Percentiles rank a stretch among this genome's conserved stretches.
Conservation (phyloP, 352 stramenopile genomes). For the Phytophthora uliginosa region DNA sequence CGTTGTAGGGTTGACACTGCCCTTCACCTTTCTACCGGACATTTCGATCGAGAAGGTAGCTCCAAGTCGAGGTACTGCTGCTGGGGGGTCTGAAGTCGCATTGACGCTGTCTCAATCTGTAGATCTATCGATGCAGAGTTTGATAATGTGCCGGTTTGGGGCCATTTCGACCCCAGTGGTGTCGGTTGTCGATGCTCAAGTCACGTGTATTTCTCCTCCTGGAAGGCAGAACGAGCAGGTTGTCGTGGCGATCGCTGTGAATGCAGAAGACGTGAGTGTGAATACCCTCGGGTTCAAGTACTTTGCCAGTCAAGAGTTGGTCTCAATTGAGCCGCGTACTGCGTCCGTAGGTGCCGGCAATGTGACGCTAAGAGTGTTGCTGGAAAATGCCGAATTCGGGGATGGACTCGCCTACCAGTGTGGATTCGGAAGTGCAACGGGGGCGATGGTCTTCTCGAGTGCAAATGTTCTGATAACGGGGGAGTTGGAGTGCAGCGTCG, state of each 20-base stretch:
- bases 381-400: slow-evolving; percentile 26
- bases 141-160: slow-evolving; percentile 46
- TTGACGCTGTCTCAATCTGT: slow-evolving; percentile 36
- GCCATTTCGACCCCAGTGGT: slow-evolving; percentile 11
- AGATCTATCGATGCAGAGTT: slow-evolving; percentile 2
- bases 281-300: slow-evolving; percentile 36
- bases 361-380: slow-evolving; percentile 22
- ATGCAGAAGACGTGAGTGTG: slow-evolving; percentile 36
- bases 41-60: slow-evolving; percentile 29
- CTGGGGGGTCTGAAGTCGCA: slow-evolving; percentile 38
- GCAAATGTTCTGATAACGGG: slow-evolving; percentile 1
- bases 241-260: slow-evolving; percentile 29
- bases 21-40: slow-evolving; percentile 46
- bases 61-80: slow-evolving; percentile 28
- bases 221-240: slow-evolving; percentile 22
- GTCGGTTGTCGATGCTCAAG: slow-evolving; percentile 8
- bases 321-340: slow-evolving; percentile 37
- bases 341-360: slow-evolving; percentile 27
- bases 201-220: slow-evolving; percentile 37
- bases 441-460: slow-evolving; percentile 20
- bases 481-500: slow-evolving; percentile 17
- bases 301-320: slow-evolving; percentile 28
- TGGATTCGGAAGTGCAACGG: slow-evolving; percentile 31
- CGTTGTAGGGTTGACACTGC: slow-evolving; percentile 15
- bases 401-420: slow-evolving; percentile 31